These are phyloP conservation scores for Berkeleyomyces basicola DNA, from an alignment of 2,329 filamentous ascomycete species.

Conservation along the genomic window DNA sequence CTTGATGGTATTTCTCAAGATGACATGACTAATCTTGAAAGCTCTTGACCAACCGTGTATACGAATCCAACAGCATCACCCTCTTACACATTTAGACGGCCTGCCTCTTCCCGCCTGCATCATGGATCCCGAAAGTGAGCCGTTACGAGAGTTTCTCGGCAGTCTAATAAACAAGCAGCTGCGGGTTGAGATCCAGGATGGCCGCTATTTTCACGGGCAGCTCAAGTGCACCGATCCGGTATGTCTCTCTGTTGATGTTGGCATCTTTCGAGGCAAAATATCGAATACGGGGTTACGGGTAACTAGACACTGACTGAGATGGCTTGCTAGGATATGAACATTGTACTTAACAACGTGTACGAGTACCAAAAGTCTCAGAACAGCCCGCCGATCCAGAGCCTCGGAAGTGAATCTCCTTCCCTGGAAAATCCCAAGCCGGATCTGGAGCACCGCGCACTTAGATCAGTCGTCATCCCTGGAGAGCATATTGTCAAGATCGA, in stretches of 20 bases:
- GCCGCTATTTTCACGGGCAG: constrained; percentile 72
- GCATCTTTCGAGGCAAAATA: background rate
- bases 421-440: constrained; percentile 3
- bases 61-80: background rate
- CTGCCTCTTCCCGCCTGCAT: background rate
- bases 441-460: constrained; percentile 46
- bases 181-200: constrained; percentile 64
- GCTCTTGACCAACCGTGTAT: background rate
- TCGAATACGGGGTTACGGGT: too few relatives aligned
- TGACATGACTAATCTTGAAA: background rate
- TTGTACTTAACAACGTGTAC: constrained; percentile 71
- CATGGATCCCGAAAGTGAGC: background rate
- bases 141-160: constrained; percentile 7
- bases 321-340: constrained; percentile 55
- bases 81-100: background rate
- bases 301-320: background rate
- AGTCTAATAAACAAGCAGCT: constrained; percentile 59
- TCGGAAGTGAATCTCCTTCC: background rate
- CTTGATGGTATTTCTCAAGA: background rate
- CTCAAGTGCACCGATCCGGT: constrained; percentile 94
- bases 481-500: constrained; percentile 77
- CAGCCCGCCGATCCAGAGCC: background rate
- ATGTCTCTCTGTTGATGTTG: constrained; percentile 18
- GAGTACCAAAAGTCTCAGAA: constrained; percentile 46
- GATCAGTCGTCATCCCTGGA: constrained; percentile 78